Conservation (phyloP, 192 early-diverging fungal genomes). For the Linnemannia zychae region DNA sequence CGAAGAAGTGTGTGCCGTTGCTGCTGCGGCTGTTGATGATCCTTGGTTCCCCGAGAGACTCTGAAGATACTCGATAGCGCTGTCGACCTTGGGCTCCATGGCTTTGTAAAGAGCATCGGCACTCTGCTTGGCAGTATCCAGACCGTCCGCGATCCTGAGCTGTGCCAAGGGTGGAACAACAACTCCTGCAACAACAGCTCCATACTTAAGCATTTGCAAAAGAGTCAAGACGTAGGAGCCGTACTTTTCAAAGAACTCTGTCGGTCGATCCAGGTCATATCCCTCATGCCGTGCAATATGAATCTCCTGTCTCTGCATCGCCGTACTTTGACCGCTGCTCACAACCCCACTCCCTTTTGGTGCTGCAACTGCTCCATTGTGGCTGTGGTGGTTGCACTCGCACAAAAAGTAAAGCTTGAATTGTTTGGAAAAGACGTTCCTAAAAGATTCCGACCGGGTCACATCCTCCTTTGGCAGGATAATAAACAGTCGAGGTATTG, state of each 20-base stretch:
- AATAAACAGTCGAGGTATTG: slow-evolving; percentile 23
- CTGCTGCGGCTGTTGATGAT: not conserved
- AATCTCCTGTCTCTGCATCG: slow-evolving; percentile 5
- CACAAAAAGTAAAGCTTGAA: slow-evolving; percentile 34
- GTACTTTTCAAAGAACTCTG: slow-evolving; percentile 43
- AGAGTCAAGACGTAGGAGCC: slow-evolving; percentile 14
- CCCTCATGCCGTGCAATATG: slow-evolving; percentile 32
- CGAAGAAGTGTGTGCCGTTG: not conserved
- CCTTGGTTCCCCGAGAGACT: not conserved
- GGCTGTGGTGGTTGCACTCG: slow-evolving; percentile 25
- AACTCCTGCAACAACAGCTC: slow-evolving; percentile 9
- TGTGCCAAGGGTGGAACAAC: slow-evolving; percentile 8
- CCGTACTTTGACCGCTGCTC: not conserved
- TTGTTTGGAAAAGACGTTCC: slow-evolving; percentile 5
- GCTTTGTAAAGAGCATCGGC: not conserved
- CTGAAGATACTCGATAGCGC: slow-evolving; percentile 5
- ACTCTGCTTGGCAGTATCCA: slow-evolving; percentile 1
- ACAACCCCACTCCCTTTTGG: no score
- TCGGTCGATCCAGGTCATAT: slow-evolving; percentile 24
- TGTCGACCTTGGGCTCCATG: slow-evolving; percentile 8
- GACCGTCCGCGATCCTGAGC: not conserved
- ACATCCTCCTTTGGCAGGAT: slow-evolving; percentile 15
- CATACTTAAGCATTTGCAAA: slow-evolving; percentile 13
- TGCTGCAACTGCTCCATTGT: not conserved
- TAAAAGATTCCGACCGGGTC: not conserved